Evolutionary conservation across 306 rosid species (phyloP), one percentile per base, ranked within the genome.

Genomic region (Lathyrus tuberosus): DNA sequence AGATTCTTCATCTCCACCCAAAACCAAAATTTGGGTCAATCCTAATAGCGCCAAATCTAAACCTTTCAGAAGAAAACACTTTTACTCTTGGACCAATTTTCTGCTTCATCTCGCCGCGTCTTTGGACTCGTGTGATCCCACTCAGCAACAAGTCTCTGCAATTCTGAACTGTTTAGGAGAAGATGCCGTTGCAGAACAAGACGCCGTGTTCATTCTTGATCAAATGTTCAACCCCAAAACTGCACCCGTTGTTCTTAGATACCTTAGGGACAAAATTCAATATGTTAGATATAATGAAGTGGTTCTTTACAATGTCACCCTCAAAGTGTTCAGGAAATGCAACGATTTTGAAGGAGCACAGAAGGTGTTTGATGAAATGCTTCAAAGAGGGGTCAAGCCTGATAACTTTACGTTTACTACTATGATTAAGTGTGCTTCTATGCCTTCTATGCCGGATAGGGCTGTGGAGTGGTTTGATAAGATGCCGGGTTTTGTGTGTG

Each of bases 401-500:
- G 91, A 89, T 82, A 86, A 84, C 61, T 75, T 91, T 49, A 87
- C 97, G 0, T 94, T 91, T 79, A 86, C 91, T 1, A 91, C 96
- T 37, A 33, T 94, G 51, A 94, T 94, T 71, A 87, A 81, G 68
- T 90, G 92, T 79, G 89, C 92, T 69, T 85, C 95, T 81, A 62
- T 86, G 83, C 75, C 74, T 54, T 64, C 70, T 17, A 64, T 86
- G 69, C 89, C 95, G 1, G 18, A 71, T 17, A 87, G 80, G 82
- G 96, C 95, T 28, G 91, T 94, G 26, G 95, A 91, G 73, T 88
- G 78, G 92, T 94, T 91, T 80, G 95, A 94, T 72, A 94, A 85
- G 84, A 87, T 90, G 95, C 76, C 85, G 0, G 69, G 75, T 68
- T 94, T 78, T 38, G 88, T 86, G 57, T 87, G 94, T 67, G 84